Base-by-base conservation (phyloP, 768 basidiomycete genomes). In the Porpolomopsis calyptriformis region DNA sequence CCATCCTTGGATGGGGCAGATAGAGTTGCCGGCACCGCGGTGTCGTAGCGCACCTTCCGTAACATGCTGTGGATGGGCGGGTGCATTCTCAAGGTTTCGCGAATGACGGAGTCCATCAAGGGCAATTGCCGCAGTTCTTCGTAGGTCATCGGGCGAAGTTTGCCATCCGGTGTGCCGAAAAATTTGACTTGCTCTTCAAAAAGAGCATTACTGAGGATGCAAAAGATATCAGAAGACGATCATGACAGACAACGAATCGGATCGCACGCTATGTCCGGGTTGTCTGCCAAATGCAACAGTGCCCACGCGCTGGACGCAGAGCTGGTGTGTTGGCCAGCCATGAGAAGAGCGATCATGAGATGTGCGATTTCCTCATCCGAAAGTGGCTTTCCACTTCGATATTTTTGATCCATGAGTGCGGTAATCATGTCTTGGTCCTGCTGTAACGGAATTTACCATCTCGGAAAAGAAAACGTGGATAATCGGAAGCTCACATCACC, bases 251-350 rank as follows among this genome's bases (percentile, higher is more conserved):
- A 23, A 4, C 42, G n/a, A 11, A 4, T 2, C 31, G 18, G 34
- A 18, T 75, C 83, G 56, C 59, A 92, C 88, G 77, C 79, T 50
- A 93, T 56, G 20, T 85, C 78, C 1, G 74, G 76, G 39, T 81
- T 75, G 52, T 77, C 68, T 23, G 92, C 94, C 24, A 98, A 62
- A 57, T 96, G 90, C 35, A 97, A 76, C 31, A 98, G 71, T 12
- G 82, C 61, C 96, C 96, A 99, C 8, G 91, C 83, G 25, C 81
- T 81, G 18, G 89, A 84, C 2, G 96, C 83, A 11, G 96, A 96
- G 55, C 86, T 89, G 0, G 96, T 99, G 65, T 99, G 96, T 67
- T 99, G 96, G 31, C 96, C 96, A 36, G 96, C 96, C 96, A 99
- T 98, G 52, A 99, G 80, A 38, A 99, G 77, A 12, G 96, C 96